Evolutionary conservation across 768 basidiomycete species (phyloP).

Genomic region (Suillus fuscotomentosus): DNA sequence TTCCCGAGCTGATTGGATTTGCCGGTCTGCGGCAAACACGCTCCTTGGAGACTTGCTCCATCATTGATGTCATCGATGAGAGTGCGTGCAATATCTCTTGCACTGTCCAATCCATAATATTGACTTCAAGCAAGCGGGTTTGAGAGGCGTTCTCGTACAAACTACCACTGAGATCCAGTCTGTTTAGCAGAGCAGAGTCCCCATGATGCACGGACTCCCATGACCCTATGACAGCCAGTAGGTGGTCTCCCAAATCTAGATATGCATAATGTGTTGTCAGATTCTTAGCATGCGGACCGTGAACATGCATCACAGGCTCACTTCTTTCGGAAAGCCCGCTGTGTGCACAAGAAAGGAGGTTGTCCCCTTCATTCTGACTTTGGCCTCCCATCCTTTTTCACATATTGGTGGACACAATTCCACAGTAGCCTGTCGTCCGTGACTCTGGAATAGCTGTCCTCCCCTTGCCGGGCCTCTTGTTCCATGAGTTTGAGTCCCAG

Average conservation of each 20-base stretch:
- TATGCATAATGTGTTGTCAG: background rate
- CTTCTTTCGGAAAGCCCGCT: conserved; percentile 87
- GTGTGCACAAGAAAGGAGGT: conserved; percentile 82
- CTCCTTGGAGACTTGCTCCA: conserved; percentile 8
- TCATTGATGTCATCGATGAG: conserved; percentile 50
- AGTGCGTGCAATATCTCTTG: conserved; percentile 78
- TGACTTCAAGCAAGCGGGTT: background rate
- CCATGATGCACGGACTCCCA: no score
- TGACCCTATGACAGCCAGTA: conserved; percentile 47
- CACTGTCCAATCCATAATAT: conserved; percentile 55
- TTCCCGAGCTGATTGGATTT: background rate
- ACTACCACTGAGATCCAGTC: no score
- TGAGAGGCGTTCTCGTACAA: no score
- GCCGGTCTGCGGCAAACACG: conserved; percentile 27
- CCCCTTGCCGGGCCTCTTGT: no score
- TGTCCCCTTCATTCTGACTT: conserved; percentile 37
- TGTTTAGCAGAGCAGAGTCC: no score
- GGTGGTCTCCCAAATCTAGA: conserved; percentile 78
- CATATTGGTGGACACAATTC: conserved; percentile 73
- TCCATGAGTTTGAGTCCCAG: no score
- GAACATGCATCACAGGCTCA: conserved; percentile 25
- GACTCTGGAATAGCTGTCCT: background rate
- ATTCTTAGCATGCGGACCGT: background rate
- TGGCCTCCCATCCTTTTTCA: conserved; percentile 23
- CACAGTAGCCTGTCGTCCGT: conserved; percentile 46